Percentiles rank a stretch among this genome's conserved stretches.
phyloP scores from a whole-genome alignment of 2,329 filamentous ascomycete genomes.

The Stemphylium lycopersici region DNA sequence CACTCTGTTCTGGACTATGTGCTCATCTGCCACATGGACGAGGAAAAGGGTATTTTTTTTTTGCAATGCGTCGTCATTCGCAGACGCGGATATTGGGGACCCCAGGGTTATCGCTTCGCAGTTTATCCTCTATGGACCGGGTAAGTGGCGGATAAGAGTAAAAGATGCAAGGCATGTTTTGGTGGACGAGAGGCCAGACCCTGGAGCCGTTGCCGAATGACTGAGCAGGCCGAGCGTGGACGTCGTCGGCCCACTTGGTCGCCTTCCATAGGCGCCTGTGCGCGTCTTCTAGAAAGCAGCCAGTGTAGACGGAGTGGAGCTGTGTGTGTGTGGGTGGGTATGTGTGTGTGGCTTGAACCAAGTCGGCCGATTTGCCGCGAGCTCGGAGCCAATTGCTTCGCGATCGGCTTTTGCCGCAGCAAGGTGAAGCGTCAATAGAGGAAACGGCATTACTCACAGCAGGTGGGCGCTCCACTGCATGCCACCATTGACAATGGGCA shows the following conservation, averaged over 20 bases:
- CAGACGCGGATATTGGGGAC: slow-evolving; percentile 9
- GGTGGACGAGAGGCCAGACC: slow-evolving; percentile 17
- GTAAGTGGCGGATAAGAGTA: slow-evolving; percentile 6
- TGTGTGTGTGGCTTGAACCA: slow-evolving; percentile 3
- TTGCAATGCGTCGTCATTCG: background rate
- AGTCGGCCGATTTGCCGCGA: slow-evolving; percentile 14
- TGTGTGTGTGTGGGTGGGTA: slow-evolving; percentile 4
- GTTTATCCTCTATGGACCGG: slow-evolving; percentile 10
- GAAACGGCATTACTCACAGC: slow-evolving; percentile 1
- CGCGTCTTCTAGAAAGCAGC: slow-evolving; percentile 29
- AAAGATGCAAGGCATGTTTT: slow-evolving; percentile 1
- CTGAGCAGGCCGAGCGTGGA: slow-evolving; percentile 11
- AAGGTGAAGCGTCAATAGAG: background rate
- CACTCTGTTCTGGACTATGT: slow-evolving; percentile 19
- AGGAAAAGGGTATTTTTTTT: background rate
- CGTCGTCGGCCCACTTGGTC: slow-evolving; percentile 14
- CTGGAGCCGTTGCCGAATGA: slow-evolving; percentile 31
- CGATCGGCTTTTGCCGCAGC: slow-evolving; percentile 12
- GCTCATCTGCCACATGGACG: slow-evolving; percentile 9
- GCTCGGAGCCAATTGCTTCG: slow-evolving; percentile 10
- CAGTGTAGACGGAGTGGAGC: slow-evolving; percentile 12
- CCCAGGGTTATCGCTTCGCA: slow-evolving; percentile 15
- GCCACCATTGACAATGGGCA: background rate
- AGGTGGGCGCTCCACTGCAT: background rate
- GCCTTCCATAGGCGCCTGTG: slow-evolving; percentile 22